These are phyloP conservation scores for Aristolochia contorta DNA, from an alignment of 164 flowering plant species.

Conservation along the genomic window DNA sequence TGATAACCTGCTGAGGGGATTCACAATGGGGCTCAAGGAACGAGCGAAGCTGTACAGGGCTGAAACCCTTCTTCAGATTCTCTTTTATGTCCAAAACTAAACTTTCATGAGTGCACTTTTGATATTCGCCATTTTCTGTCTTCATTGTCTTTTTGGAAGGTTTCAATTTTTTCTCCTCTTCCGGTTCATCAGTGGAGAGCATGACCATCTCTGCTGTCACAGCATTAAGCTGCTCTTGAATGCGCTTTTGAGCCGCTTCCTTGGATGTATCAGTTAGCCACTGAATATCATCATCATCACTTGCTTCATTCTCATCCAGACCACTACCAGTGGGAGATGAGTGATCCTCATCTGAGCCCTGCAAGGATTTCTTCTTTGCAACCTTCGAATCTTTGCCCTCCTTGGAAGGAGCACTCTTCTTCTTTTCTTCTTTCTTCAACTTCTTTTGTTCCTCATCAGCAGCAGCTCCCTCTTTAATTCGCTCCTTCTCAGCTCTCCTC, in stretches of 20 bases:
- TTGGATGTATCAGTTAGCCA: constrained; percentile 78
- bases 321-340: constrained; percentile 45
- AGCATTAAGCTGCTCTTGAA: constrained; percentile 67
- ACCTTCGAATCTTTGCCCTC: constrained; percentile 19
- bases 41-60: constrained; percentile 29
- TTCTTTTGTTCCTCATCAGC: constrained; percentile 82
- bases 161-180: constrained; percentile 17
- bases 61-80: constrained; percentile 29
- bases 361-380: constrained; percentile 34
- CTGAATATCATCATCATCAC: constrained; percentile 36
- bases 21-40: constrained; percentile 28
- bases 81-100: constrained; percentile 30
- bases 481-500: constrained; percentile 93
- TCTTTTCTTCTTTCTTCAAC: constrained; percentile 56
- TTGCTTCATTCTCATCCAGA: constrained; percentile 35
- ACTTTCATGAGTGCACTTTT: constrained; percentile 9
- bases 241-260: constrained; percentile 57
- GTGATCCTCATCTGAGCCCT: constrained; percentile 53
- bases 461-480: constrained; percentile 86
- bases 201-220: constrained; percentile 74
- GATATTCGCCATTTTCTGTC: background rate
- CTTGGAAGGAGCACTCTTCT: constrained; percentile 30
- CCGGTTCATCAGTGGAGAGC: constrained; percentile 36
- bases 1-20: constrained; percentile 27
- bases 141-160: background rate